Percentiles rank a stretch among this genome's conserved stretches.
phyloP scores from a whole-genome alignment of 2,329 filamentous ascomycete genomes.

The Fusarium sp. region DNA sequence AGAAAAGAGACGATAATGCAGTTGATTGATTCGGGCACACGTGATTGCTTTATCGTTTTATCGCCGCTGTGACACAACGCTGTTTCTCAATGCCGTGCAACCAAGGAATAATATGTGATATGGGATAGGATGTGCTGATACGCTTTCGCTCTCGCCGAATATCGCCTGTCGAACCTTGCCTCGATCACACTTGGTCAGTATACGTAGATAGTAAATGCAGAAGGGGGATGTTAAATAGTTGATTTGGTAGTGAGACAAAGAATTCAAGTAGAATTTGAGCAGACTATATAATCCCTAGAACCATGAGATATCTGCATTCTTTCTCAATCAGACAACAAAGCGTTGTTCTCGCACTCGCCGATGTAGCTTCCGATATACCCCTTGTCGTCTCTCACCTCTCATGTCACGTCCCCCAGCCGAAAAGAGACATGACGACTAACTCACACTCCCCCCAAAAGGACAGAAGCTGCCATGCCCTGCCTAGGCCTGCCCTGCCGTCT shows the following conservation, averaged over 20 bases:
- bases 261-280: background rate
- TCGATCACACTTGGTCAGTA: conserved; percentile 18
- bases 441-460: conserved; percentile 2
- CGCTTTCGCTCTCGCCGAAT: conserved; percentile 37
- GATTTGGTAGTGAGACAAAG: conserved; percentile 8
- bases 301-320: conserved; percentile 9
- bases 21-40: background rate
- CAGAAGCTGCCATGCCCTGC: background rate
- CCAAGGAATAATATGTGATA: conserved; percentile 5
- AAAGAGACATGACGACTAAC: conserved; percentile 16
- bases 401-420: conserved; percentile 5
- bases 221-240: conserved; percentile 1
- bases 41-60: conserved; percentile 23
- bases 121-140: conserved; percentile 12
- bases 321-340: conserved; percentile 1
- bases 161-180: conserved; percentile 32
- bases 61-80: conserved; percentile 1
- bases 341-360: conserved; percentile 33
- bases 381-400: conserved; percentile 13
- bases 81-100: conserved; percentile 13
- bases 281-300: background rate
- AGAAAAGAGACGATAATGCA: background rate
- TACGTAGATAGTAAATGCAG: background rate
- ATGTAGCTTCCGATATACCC: conserved; percentile 18
- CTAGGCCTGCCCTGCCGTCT: conserved; percentile 3